A percentile compares a stretch with the other conserved stretches of the same genome.
Evolutionary conservation across 345 rosid genomes (phyloP).

Genomic region (Salix dunnii): DNA sequence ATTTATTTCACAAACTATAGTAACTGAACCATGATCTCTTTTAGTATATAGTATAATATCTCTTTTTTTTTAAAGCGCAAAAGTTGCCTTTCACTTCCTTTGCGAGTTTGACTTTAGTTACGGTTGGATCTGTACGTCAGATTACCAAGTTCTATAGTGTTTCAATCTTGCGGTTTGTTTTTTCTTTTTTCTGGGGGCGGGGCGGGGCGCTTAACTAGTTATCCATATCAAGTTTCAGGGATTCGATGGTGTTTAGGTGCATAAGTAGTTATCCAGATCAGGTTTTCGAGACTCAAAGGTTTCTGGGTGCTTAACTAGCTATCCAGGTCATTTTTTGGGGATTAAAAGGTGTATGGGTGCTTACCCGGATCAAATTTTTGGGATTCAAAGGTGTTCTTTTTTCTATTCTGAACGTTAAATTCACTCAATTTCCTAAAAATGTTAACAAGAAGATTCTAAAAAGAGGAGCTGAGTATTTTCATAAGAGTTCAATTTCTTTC

Average conservation of each 20-base stretch:
- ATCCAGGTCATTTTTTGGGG: too few relatives aligned
- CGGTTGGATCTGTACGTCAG: not conserved
- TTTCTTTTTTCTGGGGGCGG: too few relatives aligned
- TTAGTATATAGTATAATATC: too few relatives aligned
- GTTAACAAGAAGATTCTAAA: not conserved
- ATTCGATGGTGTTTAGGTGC: not conserved
- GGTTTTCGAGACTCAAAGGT: not conserved
- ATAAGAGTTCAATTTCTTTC: not conserved
- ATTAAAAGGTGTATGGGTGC: too few relatives aligned
- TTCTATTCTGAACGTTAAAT: not conserved
- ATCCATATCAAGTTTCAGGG: not conserved
- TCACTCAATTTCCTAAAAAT: not conserved
- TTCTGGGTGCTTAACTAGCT: too few relatives aligned
- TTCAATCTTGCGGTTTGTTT: too few relatives aligned
- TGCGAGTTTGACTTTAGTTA: not conserved
- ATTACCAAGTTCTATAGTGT: too few relatives aligned
- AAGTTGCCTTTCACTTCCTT: not conserved
- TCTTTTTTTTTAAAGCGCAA: not conserved
- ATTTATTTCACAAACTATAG: too few relatives aligned
- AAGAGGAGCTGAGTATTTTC: not conserved
- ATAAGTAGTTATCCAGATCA: not conserved
- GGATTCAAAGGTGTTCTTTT: too few relatives aligned
- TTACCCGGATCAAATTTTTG: too few relatives aligned
- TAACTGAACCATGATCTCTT: too few relatives aligned
- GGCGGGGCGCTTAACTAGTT: not conserved